Conservation (phyloP, 2,329 filamentous ascomycete genomes). For the Torrubiellomyces zombiae region DNA sequence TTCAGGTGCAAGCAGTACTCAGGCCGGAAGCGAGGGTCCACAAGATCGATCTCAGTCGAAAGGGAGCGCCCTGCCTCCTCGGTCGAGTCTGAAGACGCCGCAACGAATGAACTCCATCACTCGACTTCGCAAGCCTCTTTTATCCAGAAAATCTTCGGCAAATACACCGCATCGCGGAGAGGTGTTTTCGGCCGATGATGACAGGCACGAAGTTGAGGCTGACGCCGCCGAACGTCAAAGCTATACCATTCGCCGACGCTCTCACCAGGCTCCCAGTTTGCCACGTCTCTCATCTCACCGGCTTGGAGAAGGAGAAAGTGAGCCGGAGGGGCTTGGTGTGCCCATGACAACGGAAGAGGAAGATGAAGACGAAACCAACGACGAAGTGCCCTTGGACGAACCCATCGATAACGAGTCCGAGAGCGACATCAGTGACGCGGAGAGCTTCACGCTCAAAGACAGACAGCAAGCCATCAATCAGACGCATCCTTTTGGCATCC, state of each 20-base stretch:
- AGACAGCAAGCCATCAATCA: conserved; percentile 96
- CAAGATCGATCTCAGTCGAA: conserved; percentile 18
- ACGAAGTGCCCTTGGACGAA: conserved; percentile 27
- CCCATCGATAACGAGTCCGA: conserved; percentile 48
- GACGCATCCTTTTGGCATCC: conserved; percentile 95
- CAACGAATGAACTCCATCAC: conserved; percentile 30
- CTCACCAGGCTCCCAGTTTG: conserved; percentile 16
- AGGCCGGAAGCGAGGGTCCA: conserved; percentile 18
- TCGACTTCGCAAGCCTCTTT: conserved; percentile 52
- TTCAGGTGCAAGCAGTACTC: conserved; percentile 11
- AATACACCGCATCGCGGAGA: conserved; percentile 66
- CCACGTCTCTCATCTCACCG: conserved; percentile 25
- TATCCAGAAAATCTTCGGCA: conserved; percentile 60
- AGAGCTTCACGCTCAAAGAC: conserved; percentile 95
- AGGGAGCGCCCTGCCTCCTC: conserved; percentile 16
- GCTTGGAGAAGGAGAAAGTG: conserved; percentile 7
- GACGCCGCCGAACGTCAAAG: conserved; percentile 28
- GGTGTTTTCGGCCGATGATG: conserved; percentile 84
- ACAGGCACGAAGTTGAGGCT: conserved; percentile 60
- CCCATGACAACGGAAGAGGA: conserved; percentile 8
- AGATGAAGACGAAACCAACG: conserved; percentile 12
- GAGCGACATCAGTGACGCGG: conserved; percentile 68
- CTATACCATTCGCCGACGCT: conserved; percentile 17
- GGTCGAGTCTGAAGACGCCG: conserved; percentile 21
- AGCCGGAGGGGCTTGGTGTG: conserved; percentile 8